Conservation (phyloP, 2,329 filamentous ascomycete species). For the Aspergillus ochraceus region DNA sequence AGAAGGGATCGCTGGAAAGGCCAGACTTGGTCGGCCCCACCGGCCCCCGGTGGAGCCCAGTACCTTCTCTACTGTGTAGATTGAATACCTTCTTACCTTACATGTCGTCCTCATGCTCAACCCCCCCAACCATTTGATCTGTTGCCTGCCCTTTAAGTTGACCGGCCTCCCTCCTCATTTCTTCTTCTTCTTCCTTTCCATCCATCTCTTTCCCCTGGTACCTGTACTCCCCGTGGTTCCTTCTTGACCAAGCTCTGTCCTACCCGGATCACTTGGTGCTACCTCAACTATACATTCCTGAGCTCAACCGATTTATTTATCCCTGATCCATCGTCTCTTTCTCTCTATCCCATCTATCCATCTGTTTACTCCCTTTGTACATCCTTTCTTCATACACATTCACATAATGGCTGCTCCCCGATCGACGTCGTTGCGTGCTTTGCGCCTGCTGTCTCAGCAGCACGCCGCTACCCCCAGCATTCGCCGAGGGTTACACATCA, state of each 20-base stretch:
- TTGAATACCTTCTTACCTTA: not conserved
- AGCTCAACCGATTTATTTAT: not conserved
- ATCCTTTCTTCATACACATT: not conserved
- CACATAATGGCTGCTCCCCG: conserved; percentile 46
- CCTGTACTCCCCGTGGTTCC: not conserved
- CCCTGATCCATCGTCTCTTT: not conserved
- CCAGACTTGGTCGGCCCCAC: conserved; percentile 1
- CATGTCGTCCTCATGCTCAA: not conserved
- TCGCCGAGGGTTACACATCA: conserved; percentile 59
- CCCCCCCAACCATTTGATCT: not conserved
- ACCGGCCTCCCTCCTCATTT: not conserved
- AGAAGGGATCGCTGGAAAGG: not conserved
- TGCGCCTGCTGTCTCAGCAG: conserved; percentile 45
- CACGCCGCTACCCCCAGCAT: conserved; percentile 31
- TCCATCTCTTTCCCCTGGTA: conserved; percentile 1
- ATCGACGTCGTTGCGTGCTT: conserved; percentile 46
- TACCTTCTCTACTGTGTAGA: not conserved
- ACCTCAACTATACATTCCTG: not conserved
- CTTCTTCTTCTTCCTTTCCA: conserved; percentile 3
- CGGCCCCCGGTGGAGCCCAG: not conserved
- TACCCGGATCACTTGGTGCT: not conserved
- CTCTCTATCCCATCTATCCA: not conserved
- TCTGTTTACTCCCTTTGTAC: not conserved
- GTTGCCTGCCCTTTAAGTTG: not conserved
- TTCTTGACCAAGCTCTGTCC: not conserved